Base-by-base conservation (phyloP, 1,284 basidiomycete genomes). In the Malassezia caprae region DNA sequence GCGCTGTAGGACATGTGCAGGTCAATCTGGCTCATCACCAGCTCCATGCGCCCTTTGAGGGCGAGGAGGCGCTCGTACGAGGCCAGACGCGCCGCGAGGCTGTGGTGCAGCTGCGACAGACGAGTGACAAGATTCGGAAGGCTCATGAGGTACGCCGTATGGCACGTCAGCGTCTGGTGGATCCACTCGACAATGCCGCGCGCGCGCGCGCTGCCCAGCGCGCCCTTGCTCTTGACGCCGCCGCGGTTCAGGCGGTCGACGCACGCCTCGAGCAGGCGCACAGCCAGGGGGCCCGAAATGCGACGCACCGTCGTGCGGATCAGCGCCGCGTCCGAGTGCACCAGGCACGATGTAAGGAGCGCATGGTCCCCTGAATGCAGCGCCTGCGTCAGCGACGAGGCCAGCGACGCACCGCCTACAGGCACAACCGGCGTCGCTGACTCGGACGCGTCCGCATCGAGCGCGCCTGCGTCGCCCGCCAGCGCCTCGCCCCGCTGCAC, bases 381-480 rank as follows among this genome's bases (percentile, higher is more conserved):
- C 0, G 94, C 93, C 77, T 99, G 94, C 47, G 93, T 88, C 45
- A 99, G 81, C 13, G 93, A 91, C 49, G 90, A 85, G 23, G 93
- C 89, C 51, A 98, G 82, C 1, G 93, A 94, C 58, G 86, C 84
- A 1, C 88, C 84, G 41, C 88, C 88, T 35, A 87, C 54, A 7
- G 60, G 62, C 17, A 56, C 51, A 28, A 58, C 53, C 32, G 50
- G 51, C 15, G 37, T 8, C 30, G 62, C 58, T 7, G 61, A 63
- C 24, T 59, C 60, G 17, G 61, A 60, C 12, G 56, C 57, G 4
- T 27, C 34, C 26, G 21, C 40, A 6, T 32, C 55, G 5, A n/a
- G 26, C 19, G 44, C 60, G 51, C 19, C 59, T 3, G 15, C 26
- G 6, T 46, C 55, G n/a, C 17, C 19, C 15, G 45, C 59, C 50